A percentile compares a stretch with the other conserved stretches of the same genome.
Conservation (phyloP, 352 stramenopile genomes). For the Pythium brassicae region DNA sequence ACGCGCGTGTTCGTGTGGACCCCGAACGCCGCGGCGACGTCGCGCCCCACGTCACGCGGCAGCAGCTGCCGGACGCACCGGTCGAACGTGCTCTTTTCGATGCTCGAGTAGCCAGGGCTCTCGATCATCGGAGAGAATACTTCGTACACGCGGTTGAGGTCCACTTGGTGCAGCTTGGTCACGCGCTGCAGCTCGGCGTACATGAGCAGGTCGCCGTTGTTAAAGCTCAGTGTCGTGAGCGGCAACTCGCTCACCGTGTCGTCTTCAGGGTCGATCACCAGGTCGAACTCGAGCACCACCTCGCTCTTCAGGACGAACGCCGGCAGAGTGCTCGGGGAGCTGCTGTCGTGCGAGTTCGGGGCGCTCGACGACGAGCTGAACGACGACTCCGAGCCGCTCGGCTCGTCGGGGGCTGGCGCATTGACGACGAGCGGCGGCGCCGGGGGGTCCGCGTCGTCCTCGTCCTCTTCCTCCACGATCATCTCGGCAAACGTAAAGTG, state of each 20-base stretch:
- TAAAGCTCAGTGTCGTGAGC: slow-evolving; percentile 64
- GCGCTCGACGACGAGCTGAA: slow-evolving; percentile 60
- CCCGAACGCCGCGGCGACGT: slow-evolving; percentile 59
- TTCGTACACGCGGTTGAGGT: slow-evolving; percentile 60
- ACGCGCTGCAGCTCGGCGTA: slow-evolving; percentile 77
- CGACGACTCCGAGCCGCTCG: slow-evolving; percentile 22
- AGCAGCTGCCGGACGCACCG: slow-evolving; percentile 62
- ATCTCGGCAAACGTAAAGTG: slow-evolving; percentile 60
- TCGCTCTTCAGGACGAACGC: slow-evolving; percentile 80
- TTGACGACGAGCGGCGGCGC: background rate
- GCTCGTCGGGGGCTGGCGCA: slow-evolving; percentile 7
- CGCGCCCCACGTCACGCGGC: slow-evolving; percentile 38
- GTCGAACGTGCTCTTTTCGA: slow-evolving; percentile 83
- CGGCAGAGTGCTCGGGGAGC: slow-evolving; percentile 55
- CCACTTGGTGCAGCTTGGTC: slow-evolving; percentile 66
- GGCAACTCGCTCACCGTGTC: slow-evolving; percentile 62
- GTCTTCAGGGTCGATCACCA: slow-evolving; percentile 61
- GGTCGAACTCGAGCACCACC: slow-evolving; percentile 79
- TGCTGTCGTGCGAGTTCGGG: slow-evolving; percentile 39
- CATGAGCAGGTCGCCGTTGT: slow-evolving; percentile 82
- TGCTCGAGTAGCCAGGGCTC: slow-evolving; percentile 35
- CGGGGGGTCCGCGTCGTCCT: slow-evolving; percentile 30
- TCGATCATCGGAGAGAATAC: slow-evolving; percentile 76
- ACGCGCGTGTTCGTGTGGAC: slow-evolving; percentile 54
- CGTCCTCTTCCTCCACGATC: slow-evolving; percentile 72